A percentile compares a stretch with the other conserved stretches of the same genome.
phyloP scores from a whole-genome alignment of 257 asterid genomes.

The Primulina huaijiensis region DNA sequence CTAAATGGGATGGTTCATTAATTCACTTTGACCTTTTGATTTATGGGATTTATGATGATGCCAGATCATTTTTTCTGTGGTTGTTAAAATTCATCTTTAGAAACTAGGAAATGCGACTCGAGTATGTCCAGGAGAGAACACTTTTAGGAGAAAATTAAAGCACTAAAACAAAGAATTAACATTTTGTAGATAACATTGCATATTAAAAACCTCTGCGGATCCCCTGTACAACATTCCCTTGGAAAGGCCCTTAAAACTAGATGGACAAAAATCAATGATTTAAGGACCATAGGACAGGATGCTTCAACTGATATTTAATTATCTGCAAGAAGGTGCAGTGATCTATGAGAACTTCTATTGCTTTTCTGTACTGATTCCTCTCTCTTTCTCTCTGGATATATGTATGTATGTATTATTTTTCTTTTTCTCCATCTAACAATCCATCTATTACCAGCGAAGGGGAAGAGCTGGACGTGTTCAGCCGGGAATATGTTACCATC shows the following conservation, averaged over 20 bases:
- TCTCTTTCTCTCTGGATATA: constrained; percentile 1
- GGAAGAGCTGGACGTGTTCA: constrained; percentile 99
- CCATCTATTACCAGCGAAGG: constrained; percentile 62
- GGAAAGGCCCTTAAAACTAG: neutral
- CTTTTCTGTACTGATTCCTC: constrained; percentile 22
- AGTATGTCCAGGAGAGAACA: too few species aligned
- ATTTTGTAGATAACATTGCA: constrained; percentile 9
- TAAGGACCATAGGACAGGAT: neutral
- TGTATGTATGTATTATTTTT: too few species aligned
- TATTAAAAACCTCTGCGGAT: constrained; percentile 1
- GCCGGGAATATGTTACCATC: constrained; percentile 96
- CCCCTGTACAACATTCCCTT: neutral
- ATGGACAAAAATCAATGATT: neutral
- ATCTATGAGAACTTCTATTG: constrained; percentile 9
- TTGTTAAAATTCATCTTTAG: too few species aligned
- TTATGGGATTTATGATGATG: too few species aligned
- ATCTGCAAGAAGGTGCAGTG: neutral
- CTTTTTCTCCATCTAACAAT: too few species aligned
- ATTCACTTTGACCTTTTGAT: too few species aligned
- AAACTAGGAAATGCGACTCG: too few species aligned
- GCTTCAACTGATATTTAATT: constrained; percentile 16
- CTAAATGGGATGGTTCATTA: too few species aligned
- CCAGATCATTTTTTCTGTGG: too few species aligned
- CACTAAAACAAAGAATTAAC: neutral
- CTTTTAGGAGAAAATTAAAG: too few species aligned